Evolutionary conservation across 139 green algal genomes (phyloP), one percentile per base, ranked within the genome.

Genomic region (Auxenochlorella pyrenoidosa): DNA sequence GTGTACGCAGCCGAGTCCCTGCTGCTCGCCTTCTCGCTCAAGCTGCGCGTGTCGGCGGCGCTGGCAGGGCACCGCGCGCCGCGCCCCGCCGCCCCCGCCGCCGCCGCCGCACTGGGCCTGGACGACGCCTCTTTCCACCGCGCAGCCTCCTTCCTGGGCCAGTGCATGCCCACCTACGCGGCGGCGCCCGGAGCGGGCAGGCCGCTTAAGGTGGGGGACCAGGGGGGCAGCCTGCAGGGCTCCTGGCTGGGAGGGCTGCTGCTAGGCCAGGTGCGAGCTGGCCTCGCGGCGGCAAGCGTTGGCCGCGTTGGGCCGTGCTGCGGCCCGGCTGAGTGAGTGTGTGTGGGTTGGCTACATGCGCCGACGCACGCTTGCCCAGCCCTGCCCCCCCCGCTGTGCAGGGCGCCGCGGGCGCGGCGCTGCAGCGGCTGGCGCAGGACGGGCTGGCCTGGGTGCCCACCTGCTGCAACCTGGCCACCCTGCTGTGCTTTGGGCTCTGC

Each of bases 21-120:
- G 75, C 89, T 99, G 54, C 91, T 99, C 68, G 96, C 97, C 0
- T 96, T 99, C 66, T 92, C 93, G 38, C 88, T 98, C 0, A 99
- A 99, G 94, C 93, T 99, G 43, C 94, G 94, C 65, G 93, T 98
- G 80, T 86, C 87, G 26, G 84, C 87, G 2, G 92, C 92, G 66
- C 41, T 79, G 38, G 65, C 82, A 16, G 65, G 87, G 21, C 83
- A 59, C 18, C 75, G 41, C n/a, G 77, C 79, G 10, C 34, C 63
- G 0, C 65, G 76, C 63, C 63, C 54, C 28, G 26, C 58, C 41
- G 73, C 36, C 26, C 83, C 44, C 28, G 44, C 82, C 8, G 51
- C 58, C 18, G 81, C 36, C 24, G 75, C 70, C 4, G 59, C 47
- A 65, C 68, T 83, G 70, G 60, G 83, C 10, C 54, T 90, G 44